These are phyloP conservation scores for Pythium monospermum DNA, from an alignment of 352 stramenopile species.

Conservation along the genomic window DNA sequence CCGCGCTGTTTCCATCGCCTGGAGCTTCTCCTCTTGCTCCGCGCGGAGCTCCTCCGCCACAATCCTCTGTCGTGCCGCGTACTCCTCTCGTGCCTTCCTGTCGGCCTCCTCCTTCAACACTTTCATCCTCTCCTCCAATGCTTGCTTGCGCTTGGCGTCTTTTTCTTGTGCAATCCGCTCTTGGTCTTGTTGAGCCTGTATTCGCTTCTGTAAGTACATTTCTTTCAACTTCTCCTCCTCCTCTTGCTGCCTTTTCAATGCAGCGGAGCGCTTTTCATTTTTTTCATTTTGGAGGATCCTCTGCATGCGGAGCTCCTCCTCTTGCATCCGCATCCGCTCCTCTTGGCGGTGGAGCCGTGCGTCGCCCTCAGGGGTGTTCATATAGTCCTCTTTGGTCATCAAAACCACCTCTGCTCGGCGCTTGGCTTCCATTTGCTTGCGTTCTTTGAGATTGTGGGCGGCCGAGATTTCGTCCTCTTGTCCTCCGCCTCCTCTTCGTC, in stretches of 20 bases:
- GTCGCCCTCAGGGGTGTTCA: constrained; percentile 40
- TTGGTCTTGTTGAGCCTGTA: constrained; percentile 35
- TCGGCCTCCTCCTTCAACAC: constrained; percentile 60
- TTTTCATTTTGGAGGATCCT: constrained; percentile 40
- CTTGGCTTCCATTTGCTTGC: constrained; percentile 43
- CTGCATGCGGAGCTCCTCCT: constrained; percentile 48
- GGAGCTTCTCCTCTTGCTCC: constrained; percentile 28
- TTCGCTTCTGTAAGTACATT: constrained; percentile 48
- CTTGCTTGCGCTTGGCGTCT: constrained; percentile 30
- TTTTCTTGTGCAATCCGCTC: constrained; percentile 37
- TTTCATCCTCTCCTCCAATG: constrained; percentile 52
- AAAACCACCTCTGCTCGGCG: constrained; percentile 37
- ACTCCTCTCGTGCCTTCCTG: constrained; percentile 43
- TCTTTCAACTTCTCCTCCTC: constrained; percentile 43
- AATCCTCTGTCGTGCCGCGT: constrained; percentile 30
- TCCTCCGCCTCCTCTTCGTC: not conserved
- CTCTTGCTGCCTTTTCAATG: constrained; percentile 33
- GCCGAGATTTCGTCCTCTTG: constrained; percentile 38
- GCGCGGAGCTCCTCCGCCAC: constrained; percentile 33
- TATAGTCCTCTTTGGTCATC: constrained; percentile 66
- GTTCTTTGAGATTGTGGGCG: constrained; percentile 56
- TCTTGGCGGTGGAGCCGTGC: constrained; percentile 43
- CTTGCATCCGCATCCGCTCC: constrained; percentile 45
- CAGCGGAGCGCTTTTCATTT: constrained; percentile 20
- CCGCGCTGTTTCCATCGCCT: constrained; percentile 29